Evolutionary conservation across 2,329 filamentous ascomycete genomes (phyloP).

Genomic region (Chrysoporthe deuterocubensis): DNA sequence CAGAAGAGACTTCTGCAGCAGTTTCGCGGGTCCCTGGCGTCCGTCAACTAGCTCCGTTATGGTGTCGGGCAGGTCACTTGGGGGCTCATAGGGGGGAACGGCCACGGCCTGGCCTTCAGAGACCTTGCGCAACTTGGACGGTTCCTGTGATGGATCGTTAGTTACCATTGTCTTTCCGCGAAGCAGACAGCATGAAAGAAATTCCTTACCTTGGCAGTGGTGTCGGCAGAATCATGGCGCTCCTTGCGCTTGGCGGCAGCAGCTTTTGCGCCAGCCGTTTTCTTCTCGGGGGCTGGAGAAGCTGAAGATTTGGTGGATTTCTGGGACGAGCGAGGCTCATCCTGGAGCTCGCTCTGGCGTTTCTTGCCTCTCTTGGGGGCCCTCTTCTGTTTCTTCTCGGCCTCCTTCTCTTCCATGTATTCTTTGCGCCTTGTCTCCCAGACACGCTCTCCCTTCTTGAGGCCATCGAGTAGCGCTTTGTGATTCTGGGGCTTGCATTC

Average conservation of each 20-base stretch:
- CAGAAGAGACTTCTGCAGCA: conserved; percentile 70
- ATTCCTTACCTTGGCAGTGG: conserved; percentile 51
- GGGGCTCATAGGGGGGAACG: conserved; percentile 49
- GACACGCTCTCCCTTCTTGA: conserved; percentile 79
- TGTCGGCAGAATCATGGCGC: conserved; percentile 60
- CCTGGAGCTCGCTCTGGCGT: conserved; percentile 63
- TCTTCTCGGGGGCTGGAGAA: conserved; percentile 48
- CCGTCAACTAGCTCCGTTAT: conserved; percentile 61
- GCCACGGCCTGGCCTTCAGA: conserved; percentile 52
- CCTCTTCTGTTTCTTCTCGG: conserved; percentile 63
- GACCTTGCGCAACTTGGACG: conserved; percentile 59
- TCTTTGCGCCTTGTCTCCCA: conserved; percentile 75
- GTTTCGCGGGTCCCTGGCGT: conserved; percentile 71
- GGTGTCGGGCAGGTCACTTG: conserved; percentile 54
- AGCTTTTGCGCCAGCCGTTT: conserved; percentile 43
- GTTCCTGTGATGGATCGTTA: conserved; percentile 39
- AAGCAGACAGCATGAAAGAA: no score
- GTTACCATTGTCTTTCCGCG: background rate
- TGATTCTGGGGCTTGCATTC: conserved; percentile 85
- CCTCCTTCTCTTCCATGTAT: conserved; percentile 65
- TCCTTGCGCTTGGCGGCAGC: conserved; percentile 58
- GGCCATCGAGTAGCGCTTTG: conserved; percentile 75
- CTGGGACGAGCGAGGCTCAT: conserved; percentile 43
- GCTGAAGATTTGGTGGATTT: conserved; percentile 44
- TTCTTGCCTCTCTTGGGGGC: conserved; percentile 65